A percentile compares a stretch with the other conserved stretches of the same genome.
Evolutionary conservation across 345 rosid species (phyloP).

Genomic region (Moricandia moricandioides): DNA sequence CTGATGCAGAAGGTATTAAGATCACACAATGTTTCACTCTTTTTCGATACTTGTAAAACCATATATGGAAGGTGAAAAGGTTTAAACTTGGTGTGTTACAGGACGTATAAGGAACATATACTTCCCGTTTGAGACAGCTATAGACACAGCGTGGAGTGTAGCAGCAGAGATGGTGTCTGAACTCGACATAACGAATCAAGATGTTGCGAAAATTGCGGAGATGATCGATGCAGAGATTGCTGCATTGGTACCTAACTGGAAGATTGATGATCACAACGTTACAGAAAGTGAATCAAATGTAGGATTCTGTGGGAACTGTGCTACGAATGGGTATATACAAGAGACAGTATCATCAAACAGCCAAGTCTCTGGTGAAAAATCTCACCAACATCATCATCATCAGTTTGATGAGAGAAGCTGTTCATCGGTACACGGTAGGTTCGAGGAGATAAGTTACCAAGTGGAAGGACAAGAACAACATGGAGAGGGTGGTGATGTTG

Average conservation of each 20-base stretch:
- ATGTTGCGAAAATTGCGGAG: conserved; percentile 76
- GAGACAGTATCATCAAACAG: conserved; percentile 48
- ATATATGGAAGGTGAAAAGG: no score
- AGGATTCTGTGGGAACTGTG: conserved; percentile 45
- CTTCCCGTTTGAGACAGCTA: conserved; percentile 73
- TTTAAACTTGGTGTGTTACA: conserved; percentile 32
- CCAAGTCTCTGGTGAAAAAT: conserved; percentile 35
- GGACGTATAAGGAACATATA: conserved; percentile 78
- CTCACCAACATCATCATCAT: conserved; percentile 39
- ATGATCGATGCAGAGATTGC: conserved; percentile 83
- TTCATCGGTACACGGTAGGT: conserved; percentile 66
- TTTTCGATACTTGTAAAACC: not conserved
- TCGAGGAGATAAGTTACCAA: conserved; percentile 77
- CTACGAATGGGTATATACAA: conserved; percentile 37
- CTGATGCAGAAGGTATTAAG: conserved; percentile 73
- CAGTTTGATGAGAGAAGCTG: conserved; percentile 40
- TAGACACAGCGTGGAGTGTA: conserved; percentile 73
- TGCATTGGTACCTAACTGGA: conserved; percentile 71
- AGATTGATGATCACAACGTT: conserved; percentile 20
- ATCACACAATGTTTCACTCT: not conserved
- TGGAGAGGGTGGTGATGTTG: conserved; percentile 18
- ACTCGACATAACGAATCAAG: conserved; percentile 75
- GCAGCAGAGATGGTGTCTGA: conserved; percentile 92
- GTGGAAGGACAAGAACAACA: conserved; percentile 52
- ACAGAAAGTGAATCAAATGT: conserved; percentile 34